phyloP scores from a whole-genome alignment of 179 eudicot species.

The Drosera spatulata region DNA sequence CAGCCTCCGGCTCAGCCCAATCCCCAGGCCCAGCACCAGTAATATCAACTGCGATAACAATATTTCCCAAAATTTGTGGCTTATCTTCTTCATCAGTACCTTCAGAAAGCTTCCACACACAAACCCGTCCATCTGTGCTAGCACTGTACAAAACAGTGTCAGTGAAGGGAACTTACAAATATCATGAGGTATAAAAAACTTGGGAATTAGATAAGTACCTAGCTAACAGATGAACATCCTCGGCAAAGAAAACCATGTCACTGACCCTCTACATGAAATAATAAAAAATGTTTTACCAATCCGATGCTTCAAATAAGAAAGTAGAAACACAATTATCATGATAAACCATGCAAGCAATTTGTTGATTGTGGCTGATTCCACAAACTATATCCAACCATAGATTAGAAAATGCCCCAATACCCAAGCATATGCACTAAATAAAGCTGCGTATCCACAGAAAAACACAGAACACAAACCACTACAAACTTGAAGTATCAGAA shows the following conservation, averaged over 20 bases:
- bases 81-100: conserved; percentile 83
- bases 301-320: too few relatives aligned
- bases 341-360: too few relatives aligned
- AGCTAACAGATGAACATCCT: conserved; percentile 97
- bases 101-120: conserved; percentile 90
- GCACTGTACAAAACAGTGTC: conserved; percentile 47
- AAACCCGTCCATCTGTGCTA: conserved; percentile 87
- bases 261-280: conserved; percentile 69
- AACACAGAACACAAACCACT: too few relatives aligned
- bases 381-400: too few relatives aligned
- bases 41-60: conserved; percentile 69
- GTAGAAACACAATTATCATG: too few relatives aligned
- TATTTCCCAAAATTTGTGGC: conserved; percentile 71
- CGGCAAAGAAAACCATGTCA: conserved; percentile 98
- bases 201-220: conserved; percentile 38
- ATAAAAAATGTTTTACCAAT: too few relatives aligned
- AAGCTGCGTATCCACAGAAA: too few relatives aligned
- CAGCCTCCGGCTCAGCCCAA: too few relatives aligned
- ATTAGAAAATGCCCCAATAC: too few relatives aligned
- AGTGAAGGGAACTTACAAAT: conserved; percentile 11
- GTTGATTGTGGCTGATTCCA: too few relatives aligned
- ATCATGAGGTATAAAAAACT: background rate
- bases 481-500: too few relatives aligned
- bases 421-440: too few relatives aligned
- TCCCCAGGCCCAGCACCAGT: conserved; percentile 30